phyloP scores from a whole-genome alignment of 768 basidiomycete genomes.

The Mycena crocata region DNA sequence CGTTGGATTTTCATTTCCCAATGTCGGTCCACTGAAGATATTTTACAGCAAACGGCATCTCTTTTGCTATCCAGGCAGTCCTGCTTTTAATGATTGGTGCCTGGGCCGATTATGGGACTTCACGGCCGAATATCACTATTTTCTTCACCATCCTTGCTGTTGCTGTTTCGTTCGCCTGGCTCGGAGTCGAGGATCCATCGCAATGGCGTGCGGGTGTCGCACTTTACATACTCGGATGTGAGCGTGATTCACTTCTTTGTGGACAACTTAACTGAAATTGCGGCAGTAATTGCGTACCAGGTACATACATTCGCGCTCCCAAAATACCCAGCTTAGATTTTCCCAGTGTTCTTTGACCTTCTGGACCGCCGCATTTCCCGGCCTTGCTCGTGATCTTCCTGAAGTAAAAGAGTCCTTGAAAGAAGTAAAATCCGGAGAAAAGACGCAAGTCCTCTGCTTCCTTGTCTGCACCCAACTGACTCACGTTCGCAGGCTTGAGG shows the following conservation, averaged over 20 bases:
- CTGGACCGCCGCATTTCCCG: constrained; percentile 88
- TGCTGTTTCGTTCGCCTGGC: constrained; percentile 81
- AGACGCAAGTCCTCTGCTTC: constrained; percentile 52
- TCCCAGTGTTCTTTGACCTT: constrained; percentile 75
- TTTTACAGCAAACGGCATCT: constrained; percentile 73
- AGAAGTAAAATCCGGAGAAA: constrained; percentile 53
- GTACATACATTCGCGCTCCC: constrained; percentile 40
- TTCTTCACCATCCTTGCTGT: constrained; percentile 76
- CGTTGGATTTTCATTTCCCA: background rate
- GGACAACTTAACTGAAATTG: constrained; percentile 20
- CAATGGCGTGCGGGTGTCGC: constrained; percentile 72
- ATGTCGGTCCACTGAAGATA: background rate
- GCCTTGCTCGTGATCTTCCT: constrained; percentile 75
- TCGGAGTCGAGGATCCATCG: constrained; percentile 74
- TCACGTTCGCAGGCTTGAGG: constrained; percentile 49
- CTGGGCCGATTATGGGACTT: constrained; percentile 82
- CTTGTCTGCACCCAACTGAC: background rate
- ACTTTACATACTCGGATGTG: constrained; percentile 74
- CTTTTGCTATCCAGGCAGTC: constrained; percentile 80
- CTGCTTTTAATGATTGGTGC: constrained; percentile 75
- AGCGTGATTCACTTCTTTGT: constrained; percentile 41
- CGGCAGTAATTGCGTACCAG: constrained; percentile 78
- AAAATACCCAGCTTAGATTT: background rate
- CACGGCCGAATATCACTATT: constrained; percentile 81
- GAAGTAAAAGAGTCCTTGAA: constrained; percentile 68